Evolutionary conservation across 2,329 filamentous ascomycete genomes (phyloP).

Genomic region (Ceratocystis papillata): DNA sequence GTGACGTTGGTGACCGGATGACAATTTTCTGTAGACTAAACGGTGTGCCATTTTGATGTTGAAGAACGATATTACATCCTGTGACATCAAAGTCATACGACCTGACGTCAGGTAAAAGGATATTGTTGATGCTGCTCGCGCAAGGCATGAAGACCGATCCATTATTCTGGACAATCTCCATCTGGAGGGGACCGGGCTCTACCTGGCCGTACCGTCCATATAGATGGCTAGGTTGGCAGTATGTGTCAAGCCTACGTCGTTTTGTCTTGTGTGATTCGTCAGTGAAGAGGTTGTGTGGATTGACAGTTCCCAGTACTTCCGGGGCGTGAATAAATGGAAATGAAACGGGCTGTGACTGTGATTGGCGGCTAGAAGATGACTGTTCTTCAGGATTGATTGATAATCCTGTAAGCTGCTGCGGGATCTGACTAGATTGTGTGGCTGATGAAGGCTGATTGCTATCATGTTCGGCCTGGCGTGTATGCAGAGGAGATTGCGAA

Average conservation of each 20-base stretch:
- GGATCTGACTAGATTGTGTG: background rate
- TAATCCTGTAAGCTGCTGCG: background rate
- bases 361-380: background rate
- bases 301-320: background rate
- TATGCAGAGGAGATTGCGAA: background rate
- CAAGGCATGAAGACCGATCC: slow-evolving; percentile 53
- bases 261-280: slow-evolving; percentile 49
- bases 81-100: slow-evolving; percentile 88
- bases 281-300: slow-evolving; percentile 28
- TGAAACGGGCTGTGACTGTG: background rate
- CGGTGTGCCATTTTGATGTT: slow-evolving; percentile 66
- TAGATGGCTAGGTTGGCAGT: slow-evolving; percentile 48
- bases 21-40: slow-evolving; percentile 78
- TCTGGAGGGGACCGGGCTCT: slow-evolving; percentile 65
- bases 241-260: slow-evolving; percentile 54
- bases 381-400: background rate
- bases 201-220: slow-evolving; percentile 86
- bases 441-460: background rate
- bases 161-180: slow-evolving; percentile 52
- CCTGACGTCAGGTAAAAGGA: slow-evolving; percentile 67
- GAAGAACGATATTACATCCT: slow-evolving; percentile 74
- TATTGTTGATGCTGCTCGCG: slow-evolving; percentile 65
- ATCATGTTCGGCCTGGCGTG: background rate
- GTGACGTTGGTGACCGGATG: slow-evolving; percentile 60
- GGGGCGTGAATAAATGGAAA: background rate